Base-by-base conservation (phyloP, 2,329 filamentous ascomycete species). In the Alternaria arbusti region DNA sequence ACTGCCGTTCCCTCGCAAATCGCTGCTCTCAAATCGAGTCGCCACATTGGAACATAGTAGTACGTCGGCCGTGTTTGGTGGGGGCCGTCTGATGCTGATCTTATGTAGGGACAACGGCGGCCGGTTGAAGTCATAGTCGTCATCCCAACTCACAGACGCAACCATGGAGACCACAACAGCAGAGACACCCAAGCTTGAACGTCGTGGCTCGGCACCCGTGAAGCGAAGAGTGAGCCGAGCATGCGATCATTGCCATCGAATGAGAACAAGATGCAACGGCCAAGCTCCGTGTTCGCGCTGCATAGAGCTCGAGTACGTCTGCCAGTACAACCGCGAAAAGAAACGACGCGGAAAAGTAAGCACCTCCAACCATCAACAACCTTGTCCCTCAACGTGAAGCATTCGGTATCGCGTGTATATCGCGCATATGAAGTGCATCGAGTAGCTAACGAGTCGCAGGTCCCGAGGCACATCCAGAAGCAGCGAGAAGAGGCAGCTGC, bases 261-360 rank as follows among this genome's bases (percentile, higher is more conserved):
- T 97, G 71, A 87, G 94, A 71, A 97, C 94, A 32, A 97, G 97
- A 82, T 97, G 94, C 77, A 94, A 97, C 79, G 94, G 94, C 54
- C 92, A 96, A 79, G 88, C 92, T 67, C 94, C 94, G 56, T 97
- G 94, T 78, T 93, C 93, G 54, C 93, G 97, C 80, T 97, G 94
- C 80, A 90, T 94, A 75, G 51, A 67, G 49, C 95, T 96, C 72
- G 91, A 91, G 28, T 85, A 97, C 70, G 89, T 90, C 46, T 97
- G 94, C 83, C 93, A 97, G 82, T 97, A 97, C 82, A 90, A 93
- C 66, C 89, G 94, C 63, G 93, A 96, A 81, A 89, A 94, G 71
- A 97, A 97, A 84, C 96, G 97, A 84, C 88, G 94, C 75, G 94
- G 94, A 70, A 97, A 97, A 80, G 93, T 93, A 15, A 96, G 93